Percentiles rank a stretch among this genome's conserved stretches.
These are phyloP conservation scores for Baudoinia panamericana DNA, from an alignment of 495 filamentous ascomycete species.

Conservation along the genomic window DNA sequence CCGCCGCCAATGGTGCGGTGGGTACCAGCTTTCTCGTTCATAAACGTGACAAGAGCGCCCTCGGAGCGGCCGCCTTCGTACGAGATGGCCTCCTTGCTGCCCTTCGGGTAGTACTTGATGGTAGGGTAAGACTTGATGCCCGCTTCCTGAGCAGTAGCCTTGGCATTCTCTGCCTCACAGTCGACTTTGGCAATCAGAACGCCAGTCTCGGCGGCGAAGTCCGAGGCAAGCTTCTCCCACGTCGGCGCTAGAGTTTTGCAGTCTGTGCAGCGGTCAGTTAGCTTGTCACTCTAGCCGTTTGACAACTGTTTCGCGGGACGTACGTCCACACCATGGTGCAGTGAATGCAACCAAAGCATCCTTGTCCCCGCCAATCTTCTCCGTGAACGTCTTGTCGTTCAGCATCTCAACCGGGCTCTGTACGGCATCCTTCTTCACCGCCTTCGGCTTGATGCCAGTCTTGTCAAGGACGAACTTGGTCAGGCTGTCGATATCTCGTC, in stretches of 20 bases:
- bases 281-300: background rate
- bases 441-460: constrained; percentile 68
- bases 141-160: constrained; percentile 60
- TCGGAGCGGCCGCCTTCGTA: constrained; percentile 74
- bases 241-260: constrained; percentile 88
- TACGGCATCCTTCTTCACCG: constrained; percentile 51
- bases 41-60: constrained; percentile 60
- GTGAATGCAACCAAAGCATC: constrained; percentile 92
- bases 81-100: constrained; percentile 54
- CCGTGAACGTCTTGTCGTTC: constrained; percentile 65
- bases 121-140: constrained; percentile 81
- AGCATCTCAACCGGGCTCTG: constrained; percentile 67
- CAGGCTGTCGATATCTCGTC: constrained; percentile 78
- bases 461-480: constrained; percentile 71
- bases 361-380: constrained; percentile 68
- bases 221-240: constrained; percentile 77
- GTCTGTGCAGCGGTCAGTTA: constrained; percentile 43
- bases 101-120: constrained; percentile 94
- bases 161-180: constrained; percentile 73
- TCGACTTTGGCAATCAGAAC: constrained; percentile 91
- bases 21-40: constrained; percentile 83
- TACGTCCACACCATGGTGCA: constrained; percentile 94
- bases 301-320: constrained; percentile 35
- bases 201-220: constrained; percentile 62
- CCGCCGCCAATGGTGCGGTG: constrained; percentile 73